Evolutionary conservation across 345 rosid species (phyloP).

Genomic region (Dipteronia dyeriana): DNA sequence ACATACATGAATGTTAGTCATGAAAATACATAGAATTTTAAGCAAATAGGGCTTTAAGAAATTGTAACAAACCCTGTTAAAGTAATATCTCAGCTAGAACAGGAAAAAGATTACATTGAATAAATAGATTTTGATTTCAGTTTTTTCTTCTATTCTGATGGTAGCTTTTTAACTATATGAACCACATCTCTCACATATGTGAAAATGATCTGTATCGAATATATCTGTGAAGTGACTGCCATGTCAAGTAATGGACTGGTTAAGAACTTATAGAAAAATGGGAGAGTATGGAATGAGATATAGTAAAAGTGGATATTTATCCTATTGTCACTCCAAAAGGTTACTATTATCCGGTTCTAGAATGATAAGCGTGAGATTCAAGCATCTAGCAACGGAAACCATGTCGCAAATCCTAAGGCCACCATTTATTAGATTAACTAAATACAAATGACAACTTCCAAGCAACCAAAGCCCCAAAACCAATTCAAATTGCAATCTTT

Average conservation of each 20-base stretch:
- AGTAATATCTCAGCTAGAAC: conserved; percentile 22
- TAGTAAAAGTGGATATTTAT: too few species aligned
- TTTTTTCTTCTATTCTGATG: conserved; percentile 37
- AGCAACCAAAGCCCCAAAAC: too few species aligned
- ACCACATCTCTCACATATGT: conserved; percentile 28
- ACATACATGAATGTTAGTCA: neutral
- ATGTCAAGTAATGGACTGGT: neutral
- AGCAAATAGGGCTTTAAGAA: neutral
- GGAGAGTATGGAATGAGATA: too few species aligned
- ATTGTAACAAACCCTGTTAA: neutral
- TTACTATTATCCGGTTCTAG: too few species aligned
- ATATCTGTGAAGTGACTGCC: conserved; percentile 35
- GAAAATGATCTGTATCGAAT: conserved; percentile 29
- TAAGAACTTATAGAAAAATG: neutral
- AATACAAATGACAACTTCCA: too few species aligned
- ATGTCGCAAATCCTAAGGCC: too few species aligned
- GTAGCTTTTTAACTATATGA: conserved; percentile 27
- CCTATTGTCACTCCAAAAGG: too few species aligned
- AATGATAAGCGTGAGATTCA: too few species aligned
- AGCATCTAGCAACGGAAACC: too few species aligned
- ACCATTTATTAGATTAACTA: too few species aligned
- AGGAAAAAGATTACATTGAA: neutral
- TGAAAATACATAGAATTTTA: neutral
- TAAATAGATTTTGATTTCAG: neutral
- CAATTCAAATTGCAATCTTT: too few species aligned